Conservation (phyloP, 306 rosid genomes). For the Mimosa bimucronata region DNA sequence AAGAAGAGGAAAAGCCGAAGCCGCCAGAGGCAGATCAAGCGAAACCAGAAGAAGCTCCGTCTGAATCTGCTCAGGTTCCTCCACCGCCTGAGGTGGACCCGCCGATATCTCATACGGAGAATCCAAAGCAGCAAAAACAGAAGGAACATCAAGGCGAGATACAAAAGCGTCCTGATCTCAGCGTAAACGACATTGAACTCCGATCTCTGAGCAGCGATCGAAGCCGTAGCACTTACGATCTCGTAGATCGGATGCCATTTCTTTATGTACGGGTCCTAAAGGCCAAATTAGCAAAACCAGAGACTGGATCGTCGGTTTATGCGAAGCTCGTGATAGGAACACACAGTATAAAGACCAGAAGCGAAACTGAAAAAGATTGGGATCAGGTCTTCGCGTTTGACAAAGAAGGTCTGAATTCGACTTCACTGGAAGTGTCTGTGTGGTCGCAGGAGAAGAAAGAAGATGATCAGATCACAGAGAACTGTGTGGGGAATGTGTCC, state of each 20-base stretch:
- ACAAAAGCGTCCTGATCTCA: slow-evolving; percentile 35
- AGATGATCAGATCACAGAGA: slow-evolving; percentile 33
- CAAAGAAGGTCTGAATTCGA: slow-evolving; percentile 76
- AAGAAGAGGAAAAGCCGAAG: slow-evolving; percentile 39
- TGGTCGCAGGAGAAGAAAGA: slow-evolving; percentile 65
- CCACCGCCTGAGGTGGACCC: slow-evolving; percentile 37
- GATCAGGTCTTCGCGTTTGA: slow-evolving; percentile 88
- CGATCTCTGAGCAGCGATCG: slow-evolving; percentile 56
- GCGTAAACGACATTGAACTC: slow-evolving; percentile 54
- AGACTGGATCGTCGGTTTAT: slow-evolving; percentile 26
- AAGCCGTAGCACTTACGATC: slow-evolving; percentile 61
- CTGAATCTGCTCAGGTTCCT: neutral
- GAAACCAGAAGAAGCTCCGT: slow-evolving; percentile 37
- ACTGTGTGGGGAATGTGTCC: slow-evolving; percentile 47
- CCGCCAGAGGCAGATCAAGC: slow-evolving; percentile 1
- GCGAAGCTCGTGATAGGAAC: slow-evolving; percentile 84
- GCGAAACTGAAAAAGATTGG: slow-evolving; percentile 71
- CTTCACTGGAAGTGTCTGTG: slow-evolving; percentile 75
- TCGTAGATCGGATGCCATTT: slow-evolving; percentile 76
- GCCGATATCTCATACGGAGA: slow-evolving; percentile 47
- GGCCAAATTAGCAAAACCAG: slow-evolving; percentile 47
- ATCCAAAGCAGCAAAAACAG: slow-evolving; percentile 27
- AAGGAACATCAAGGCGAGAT: slow-evolving; percentile 36
- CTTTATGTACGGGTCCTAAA: slow-evolving; percentile 70
- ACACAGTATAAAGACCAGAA: slow-evolving; percentile 67